Conservation (phyloP, 192 early-diverging fungal species). For the Piromyces finnis region DNA sequence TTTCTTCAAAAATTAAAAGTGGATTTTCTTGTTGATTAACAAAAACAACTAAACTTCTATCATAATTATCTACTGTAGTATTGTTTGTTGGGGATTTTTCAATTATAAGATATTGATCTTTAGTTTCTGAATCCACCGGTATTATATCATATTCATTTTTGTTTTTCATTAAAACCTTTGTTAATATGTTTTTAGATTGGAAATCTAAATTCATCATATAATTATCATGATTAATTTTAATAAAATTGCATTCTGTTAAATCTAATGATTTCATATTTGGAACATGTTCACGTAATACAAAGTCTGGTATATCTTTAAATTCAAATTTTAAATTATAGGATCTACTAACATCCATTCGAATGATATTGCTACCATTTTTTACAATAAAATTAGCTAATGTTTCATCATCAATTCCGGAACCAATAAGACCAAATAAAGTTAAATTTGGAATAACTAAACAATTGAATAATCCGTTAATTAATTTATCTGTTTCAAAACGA, state of each 20-base stretch:
- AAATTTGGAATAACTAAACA: neutral
- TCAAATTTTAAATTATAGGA: neutral
- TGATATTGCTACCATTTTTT: neutral
- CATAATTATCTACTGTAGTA: neutral
- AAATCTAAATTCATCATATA: neutral
- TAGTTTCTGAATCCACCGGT: neutral
- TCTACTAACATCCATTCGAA: neutral
- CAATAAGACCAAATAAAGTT: neutral
- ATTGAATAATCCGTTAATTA: neutral
- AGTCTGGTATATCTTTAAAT: neutral
- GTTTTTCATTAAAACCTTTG: neutral
- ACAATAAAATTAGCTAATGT: neutral
- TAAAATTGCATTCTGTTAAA: neutral
- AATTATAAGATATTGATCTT: neutral
- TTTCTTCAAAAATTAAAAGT: neutral
- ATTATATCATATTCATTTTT: neutral
- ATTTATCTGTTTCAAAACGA: neutral
- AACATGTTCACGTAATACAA: neutral
- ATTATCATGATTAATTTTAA: neutral
- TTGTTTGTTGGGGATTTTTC: neutral
- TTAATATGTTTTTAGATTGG: neutral
- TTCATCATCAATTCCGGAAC: neutral
- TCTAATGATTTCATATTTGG: neutral
- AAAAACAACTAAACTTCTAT: neutral
- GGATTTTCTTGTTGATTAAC: neutral